These are phyloP conservation scores for Hawksworthiomyces lignivorus DNA, from an alignment of 2,329 filamentous ascomycete genomes.

Conservation along the genomic window DNA sequence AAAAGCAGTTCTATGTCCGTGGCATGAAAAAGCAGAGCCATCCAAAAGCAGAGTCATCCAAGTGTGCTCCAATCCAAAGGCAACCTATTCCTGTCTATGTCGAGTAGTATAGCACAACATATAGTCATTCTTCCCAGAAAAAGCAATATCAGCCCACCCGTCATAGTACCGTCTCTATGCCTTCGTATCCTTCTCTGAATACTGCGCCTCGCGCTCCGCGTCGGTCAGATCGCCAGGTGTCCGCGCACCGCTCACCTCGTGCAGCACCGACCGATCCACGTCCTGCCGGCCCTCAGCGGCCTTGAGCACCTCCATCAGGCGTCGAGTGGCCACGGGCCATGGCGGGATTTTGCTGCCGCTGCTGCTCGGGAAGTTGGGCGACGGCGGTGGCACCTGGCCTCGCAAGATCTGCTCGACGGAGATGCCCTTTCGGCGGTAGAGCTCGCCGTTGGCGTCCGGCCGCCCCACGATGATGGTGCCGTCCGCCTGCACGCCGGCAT, in stretches of 20 bases:
- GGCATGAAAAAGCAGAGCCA: too few relatives aligned
- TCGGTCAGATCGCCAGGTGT: conserved; percentile 9
- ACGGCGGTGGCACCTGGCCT: conserved; percentile 13
- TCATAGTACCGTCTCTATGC: too few relatives aligned
- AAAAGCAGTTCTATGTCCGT: too few relatives aligned
- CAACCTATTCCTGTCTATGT: too few relatives aligned
- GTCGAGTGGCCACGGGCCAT: conserved; percentile 11
- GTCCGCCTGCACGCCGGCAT: conserved; percentile 65
- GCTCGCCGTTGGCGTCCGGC: conserved; percentile 63
- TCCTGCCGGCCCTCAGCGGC: conserved; percentile 14
- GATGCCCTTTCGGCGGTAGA: conserved; percentile 45
- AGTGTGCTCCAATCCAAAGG: too few relatives aligned
- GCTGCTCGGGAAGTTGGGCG: background rate
- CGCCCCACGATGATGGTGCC: conserved; percentile 68
- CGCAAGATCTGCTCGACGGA: conserved; percentile 13
- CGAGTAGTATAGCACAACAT: too few relatives aligned
- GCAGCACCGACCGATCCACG: conserved; percentile 7
- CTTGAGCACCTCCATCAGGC: conserved; percentile 17
- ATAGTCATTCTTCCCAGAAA: too few relatives aligned
- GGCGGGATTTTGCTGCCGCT: background rate
- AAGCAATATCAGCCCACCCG: too few relatives aligned
- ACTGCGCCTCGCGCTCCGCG: background rate
- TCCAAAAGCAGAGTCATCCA: too few relatives aligned
- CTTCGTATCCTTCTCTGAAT: too few relatives aligned
- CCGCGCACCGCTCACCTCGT: conserved; percentile 3